A percentile compares a stretch with the other conserved stretches of the same genome.
Evolutionary conservation across 2,329 filamentous ascomycete genomes (phyloP).

Genomic region (Hymenoscyphus fructigenus): DNA sequence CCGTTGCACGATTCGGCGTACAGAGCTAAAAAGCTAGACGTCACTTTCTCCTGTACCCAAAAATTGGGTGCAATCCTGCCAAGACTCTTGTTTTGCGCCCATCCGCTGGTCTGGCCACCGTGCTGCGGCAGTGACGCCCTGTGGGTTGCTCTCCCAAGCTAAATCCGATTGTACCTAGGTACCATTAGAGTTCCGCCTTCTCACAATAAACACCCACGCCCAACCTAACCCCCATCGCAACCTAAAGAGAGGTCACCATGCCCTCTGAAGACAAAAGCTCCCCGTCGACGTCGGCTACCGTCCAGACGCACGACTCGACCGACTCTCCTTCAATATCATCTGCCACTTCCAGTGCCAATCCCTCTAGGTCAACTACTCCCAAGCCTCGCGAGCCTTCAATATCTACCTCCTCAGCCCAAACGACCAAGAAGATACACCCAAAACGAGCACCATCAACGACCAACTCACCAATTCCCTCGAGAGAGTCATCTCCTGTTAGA

Average conservation of each 20-base stretch:
- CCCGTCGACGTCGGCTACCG: neutral
- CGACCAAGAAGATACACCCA: constrained; percentile 31
- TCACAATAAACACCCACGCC: neutral
- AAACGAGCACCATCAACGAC: constrained; percentile 39
- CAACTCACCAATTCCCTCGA: constrained; percentile 47
- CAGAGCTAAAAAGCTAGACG: neutral
- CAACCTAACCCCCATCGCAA: neutral
- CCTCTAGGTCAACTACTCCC: constrained; percentile 12
- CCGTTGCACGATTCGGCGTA: neutral
- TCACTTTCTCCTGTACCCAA: neutral
- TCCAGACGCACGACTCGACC: neutral
- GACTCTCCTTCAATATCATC: constrained; percentile 1
- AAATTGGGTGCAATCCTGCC: neutral
- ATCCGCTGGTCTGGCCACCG: neutral
- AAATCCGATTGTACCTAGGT: neutral
- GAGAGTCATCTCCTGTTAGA: constrained; percentile 47
- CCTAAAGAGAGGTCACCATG: constrained; percentile 3
- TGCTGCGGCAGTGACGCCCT: neutral
- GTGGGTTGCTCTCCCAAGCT: neutral
- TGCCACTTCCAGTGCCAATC: constrained; percentile 5
- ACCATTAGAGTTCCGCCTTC: neutral
- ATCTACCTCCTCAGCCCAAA: constrained; percentile 17
- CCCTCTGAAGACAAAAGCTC: neutral
- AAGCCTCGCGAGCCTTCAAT: constrained; percentile 5
- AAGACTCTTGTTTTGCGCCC: neutral